phyloP scores from a whole-genome alignment of 2,329 filamentous ascomycete genomes.

The Lecanosticta acicola region DNA sequence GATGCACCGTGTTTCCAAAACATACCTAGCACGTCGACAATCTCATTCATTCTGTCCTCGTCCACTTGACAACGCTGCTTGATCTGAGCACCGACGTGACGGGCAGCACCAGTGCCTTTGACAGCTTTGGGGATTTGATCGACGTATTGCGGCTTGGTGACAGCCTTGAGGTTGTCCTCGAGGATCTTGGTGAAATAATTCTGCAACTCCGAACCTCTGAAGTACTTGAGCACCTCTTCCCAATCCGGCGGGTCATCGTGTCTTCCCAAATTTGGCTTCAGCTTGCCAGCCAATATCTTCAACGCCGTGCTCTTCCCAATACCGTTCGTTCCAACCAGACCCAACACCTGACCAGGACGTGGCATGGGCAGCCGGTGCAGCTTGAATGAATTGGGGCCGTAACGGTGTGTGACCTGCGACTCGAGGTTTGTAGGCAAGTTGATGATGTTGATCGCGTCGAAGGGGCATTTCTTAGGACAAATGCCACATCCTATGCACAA shows the following conservation, averaged over 20 bases:
- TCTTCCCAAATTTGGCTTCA: slow-evolving; percentile 94
- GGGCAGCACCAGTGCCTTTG: slow-evolving; percentile 58
- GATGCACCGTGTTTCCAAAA: neutral
- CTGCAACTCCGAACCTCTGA: slow-evolving; percentile 94
- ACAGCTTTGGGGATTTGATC: slow-evolving; percentile 95
- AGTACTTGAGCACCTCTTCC: slow-evolving; percentile 98
- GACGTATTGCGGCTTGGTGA: slow-evolving; percentile 98
- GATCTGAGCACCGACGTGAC: slow-evolving; percentile 73
- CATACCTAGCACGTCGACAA: slow-evolving; percentile 68
- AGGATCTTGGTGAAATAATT: slow-evolving; percentile 99
- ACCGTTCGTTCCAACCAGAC: slow-evolving; percentile 98
- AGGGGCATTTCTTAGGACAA: slow-evolving; percentile 98
- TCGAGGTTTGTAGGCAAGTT: slow-evolving; percentile 99
- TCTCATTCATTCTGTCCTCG: slow-evolving; percentile 64
- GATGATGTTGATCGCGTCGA: slow-evolving; percentile 99
- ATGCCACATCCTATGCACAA: slow-evolving; percentile 99
- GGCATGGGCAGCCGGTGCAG: slow-evolving; percentile 94
- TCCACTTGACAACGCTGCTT: slow-evolving; percentile 68
- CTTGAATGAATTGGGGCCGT: slow-evolving; percentile 99
- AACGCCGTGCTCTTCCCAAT: slow-evolving; percentile 99
- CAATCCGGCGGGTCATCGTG: slow-evolving; percentile 97
- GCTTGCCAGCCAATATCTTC: slow-evolving; percentile 96
- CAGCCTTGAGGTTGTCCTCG: slow-evolving; percentile 93
- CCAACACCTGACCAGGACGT: slow-evolving; percentile 87
- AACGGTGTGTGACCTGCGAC: slow-evolving; percentile 94